Evolutionary conservation across 169 alveolate genomes (phyloP).

Genomic region (Plasmodium chabaudi): DNA sequence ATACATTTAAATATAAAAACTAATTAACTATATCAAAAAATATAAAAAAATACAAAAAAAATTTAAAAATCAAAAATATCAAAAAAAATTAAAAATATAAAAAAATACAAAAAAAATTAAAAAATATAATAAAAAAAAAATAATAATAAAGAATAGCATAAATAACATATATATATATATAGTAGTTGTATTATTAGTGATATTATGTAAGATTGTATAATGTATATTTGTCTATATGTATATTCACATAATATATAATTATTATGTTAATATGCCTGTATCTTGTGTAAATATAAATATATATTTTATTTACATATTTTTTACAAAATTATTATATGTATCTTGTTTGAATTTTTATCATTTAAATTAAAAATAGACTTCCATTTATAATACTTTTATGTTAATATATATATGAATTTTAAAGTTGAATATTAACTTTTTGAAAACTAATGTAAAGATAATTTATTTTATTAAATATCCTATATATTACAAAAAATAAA

Average conservation of each 20-base stretch:
- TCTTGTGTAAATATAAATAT: slow-evolving; percentile 2
- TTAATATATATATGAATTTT: slow-evolving; percentile 15
- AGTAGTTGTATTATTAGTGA: background rate
- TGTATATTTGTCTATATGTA: slow-evolving; percentile 8
- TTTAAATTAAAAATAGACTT: slow-evolving; percentile 57
- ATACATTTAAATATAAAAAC: background rate
- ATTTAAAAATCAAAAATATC: background rate
- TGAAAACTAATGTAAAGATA: background rate
- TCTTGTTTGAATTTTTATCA: slow-evolving; percentile 65
- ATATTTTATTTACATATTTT: slow-evolving; percentile 13
- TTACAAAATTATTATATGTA: slow-evolving; percentile 15
- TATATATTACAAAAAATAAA: too few species aligned
- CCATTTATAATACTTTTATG: slow-evolving; percentile 24
- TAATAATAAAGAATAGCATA: slow-evolving; percentile 3
- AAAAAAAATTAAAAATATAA: slow-evolving; percentile 16
- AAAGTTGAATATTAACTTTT: slow-evolving; percentile 32
- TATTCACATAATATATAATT: background rate
- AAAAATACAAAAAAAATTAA: slow-evolving; percentile 7
- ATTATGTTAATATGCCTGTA: background rate
- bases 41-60: slow-evolving; percentile 13
- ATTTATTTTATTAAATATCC: slow-evolving; percentile 3
- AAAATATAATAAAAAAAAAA: slow-evolving; percentile 14
- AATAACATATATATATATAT: slow-evolving; percentile 6
- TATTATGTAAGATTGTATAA: background rate
- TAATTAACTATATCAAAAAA: background rate